phyloP scores from a whole-genome alignment of 2,329 filamentous ascomycete genomes.

The Aureobasidium lini region DNA sequence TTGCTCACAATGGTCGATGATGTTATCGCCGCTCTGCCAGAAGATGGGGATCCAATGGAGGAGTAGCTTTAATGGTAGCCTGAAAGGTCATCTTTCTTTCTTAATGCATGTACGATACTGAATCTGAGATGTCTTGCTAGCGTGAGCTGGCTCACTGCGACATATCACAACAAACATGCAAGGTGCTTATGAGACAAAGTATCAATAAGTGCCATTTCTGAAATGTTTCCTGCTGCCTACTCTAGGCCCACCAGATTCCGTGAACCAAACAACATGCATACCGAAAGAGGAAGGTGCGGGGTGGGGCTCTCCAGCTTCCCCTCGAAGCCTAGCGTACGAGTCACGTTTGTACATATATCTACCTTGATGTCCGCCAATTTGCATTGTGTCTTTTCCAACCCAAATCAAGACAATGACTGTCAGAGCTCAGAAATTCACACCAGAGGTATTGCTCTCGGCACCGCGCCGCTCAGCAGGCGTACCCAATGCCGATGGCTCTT shows the following conservation, averaged over 20 bases:
- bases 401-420: slow-evolving; percentile 54
- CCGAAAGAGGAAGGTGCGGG: slow-evolving; percentile 7
- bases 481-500: slow-evolving; percentile 60
- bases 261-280: not conserved
- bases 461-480: slow-evolving; percentile 63
- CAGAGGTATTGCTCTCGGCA: slow-evolving; percentile 67
- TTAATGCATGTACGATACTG: not conserved
- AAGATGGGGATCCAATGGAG: slow-evolving; percentile 41
- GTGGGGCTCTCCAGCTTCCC: not conserved
- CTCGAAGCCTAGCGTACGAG: not conserved
- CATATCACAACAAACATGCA: too few relatives aligned
- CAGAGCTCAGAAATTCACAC: slow-evolving; percentile 63
- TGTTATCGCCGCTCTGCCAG: slow-evolving; percentile 56
- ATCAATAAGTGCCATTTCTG: too few relatives aligned
- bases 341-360: not conserved
- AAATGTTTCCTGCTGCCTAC: not conserved
- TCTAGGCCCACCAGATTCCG: too few relatives aligned
- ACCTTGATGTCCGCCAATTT: slow-evolving; percentile 8
- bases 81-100: not conserved
- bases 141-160: slow-evolving; percentile 4
- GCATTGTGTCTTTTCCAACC: too few relatives aligned
- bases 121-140: not conserved
- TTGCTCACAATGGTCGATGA: slow-evolving; percentile 71
- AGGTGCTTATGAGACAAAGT: too few relatives aligned
- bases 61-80: not conserved